phyloP scores from a whole-genome alignment of 352 stramenopile species.

The Phytopythium aichiense region DNA sequence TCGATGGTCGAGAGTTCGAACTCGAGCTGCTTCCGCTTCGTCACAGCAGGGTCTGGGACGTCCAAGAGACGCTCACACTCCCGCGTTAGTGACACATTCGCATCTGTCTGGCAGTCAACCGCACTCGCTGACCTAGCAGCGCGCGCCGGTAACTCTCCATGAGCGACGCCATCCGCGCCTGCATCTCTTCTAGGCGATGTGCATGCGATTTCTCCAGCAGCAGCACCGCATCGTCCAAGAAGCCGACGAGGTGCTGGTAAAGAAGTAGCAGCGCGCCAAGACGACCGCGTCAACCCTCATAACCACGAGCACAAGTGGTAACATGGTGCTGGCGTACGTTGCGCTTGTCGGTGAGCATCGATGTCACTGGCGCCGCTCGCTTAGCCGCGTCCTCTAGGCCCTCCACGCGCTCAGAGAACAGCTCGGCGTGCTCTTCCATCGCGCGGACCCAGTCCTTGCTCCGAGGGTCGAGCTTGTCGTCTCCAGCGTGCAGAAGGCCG shows the following conservation, averaged over 20 bases:
- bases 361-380: neutral
- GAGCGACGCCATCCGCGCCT: constrained; percentile 26
- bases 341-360: constrained; percentile 14
- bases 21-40: constrained; percentile 28
- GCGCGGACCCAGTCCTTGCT: too few relatives aligned
- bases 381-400: constrained; percentile 4
- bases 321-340: constrained; percentile 4
- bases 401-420: neutral
- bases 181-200: constrained; percentile 20
- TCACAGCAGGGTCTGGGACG: constrained; percentile 25
- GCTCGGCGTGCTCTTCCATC: neutral
- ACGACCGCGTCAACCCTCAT: neutral
- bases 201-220: constrained; percentile 40
- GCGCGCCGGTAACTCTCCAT: constrained; percentile 24
- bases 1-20: constrained; percentile 40
- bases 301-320: too few relatives aligned
- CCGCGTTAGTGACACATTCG: neutral
- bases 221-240: constrained; percentile 31
- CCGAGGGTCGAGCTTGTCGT: neutral
- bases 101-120: neutral
- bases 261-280: neutral
- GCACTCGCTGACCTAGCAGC: constrained; percentile 19
- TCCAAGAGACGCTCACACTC: neutral
- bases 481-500: neutral
- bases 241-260: constrained; percentile 18